Percentiles rank a stretch among this genome's conserved stretches.
These are phyloP conservation scores for Colletotrichum abscissum DNA, from an alignment of 2,329 filamentous ascomycete genomes.

Conservation along the genomic window DNA sequence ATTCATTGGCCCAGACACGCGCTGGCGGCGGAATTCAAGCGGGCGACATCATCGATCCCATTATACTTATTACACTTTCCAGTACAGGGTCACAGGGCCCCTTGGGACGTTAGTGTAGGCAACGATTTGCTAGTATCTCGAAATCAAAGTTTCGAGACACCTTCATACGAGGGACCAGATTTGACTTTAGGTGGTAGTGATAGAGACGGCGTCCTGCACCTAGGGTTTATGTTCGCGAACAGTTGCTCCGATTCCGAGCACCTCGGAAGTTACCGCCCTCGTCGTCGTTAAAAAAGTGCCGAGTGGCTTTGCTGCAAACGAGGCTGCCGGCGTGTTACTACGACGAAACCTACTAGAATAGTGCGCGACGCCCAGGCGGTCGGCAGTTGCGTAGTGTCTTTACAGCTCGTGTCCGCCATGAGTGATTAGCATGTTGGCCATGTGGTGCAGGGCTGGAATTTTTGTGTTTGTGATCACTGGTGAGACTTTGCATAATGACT, in stretches of 20 bases:
- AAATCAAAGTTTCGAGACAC: not conserved
- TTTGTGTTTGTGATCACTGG: constrained; percentile 1
- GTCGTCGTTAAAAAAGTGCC: not conserved
- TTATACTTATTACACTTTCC: not conserved
- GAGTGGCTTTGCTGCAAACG: not conserved
- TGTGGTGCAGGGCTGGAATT: constrained; percentile 18
- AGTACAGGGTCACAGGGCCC: not conserved
- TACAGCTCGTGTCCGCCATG: constrained; percentile 26
- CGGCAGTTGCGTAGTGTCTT: constrained; percentile 32
- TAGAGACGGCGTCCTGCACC: not conserved
- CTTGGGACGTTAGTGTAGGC: not conserved
- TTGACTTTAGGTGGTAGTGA: not conserved
- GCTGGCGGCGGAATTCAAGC: constrained; percentile 12
- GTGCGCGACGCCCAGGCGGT: constrained; percentile 2
- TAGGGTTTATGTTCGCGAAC: not conserved
- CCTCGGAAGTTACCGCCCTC: not conserved
- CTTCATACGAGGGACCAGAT: not conserved
- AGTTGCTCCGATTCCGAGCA: not conserved
- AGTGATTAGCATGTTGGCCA: constrained; percentile 31
- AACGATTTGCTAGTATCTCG: not conserved
- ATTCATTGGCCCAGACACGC: constrained; percentile 12
- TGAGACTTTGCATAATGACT: constrained; percentile 5
- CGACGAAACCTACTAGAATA: constrained; percentile 24
- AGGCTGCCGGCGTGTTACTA: not conserved
- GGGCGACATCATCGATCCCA: constrained; percentile 9